Percentiles rank a stretch among this genome's conserved stretches.
phyloP scores from a whole-genome alignment of 169 alveolate species.

The Eimeria falciformis region DNA sequence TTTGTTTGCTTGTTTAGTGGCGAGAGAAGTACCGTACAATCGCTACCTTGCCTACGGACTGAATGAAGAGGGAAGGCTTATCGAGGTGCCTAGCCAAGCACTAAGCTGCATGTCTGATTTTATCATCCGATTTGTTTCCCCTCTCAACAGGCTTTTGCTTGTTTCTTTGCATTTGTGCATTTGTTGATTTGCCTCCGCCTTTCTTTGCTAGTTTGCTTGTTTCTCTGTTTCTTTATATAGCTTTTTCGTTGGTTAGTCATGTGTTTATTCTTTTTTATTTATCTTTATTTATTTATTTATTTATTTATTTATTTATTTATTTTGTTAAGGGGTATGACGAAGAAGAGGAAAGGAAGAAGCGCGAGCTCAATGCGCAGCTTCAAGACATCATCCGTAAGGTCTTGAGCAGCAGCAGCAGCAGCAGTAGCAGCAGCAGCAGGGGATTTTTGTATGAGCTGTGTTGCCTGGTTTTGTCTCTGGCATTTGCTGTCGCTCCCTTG shows the following conservation, averaged over 20 bases:
- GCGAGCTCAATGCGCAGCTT: slow-evolving; percentile 17
- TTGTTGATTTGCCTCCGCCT: no score
- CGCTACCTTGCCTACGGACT: slow-evolving; percentile 12
- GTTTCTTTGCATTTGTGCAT: no score
- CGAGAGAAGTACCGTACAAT: slow-evolving; percentile 22
- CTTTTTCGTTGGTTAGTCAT: no score
- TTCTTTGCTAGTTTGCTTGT: no score
- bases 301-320: no score
- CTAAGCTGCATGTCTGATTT: no score
- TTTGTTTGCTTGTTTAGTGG: background rate
- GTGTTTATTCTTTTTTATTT: no score
- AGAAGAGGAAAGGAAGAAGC: slow-evolving; percentile 4
- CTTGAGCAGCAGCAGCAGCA: background rate
- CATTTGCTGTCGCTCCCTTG: background rate
- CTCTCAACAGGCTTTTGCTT: no score
- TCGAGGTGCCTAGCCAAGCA: slow-evolving; percentile 19
- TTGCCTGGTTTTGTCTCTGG: background rate
- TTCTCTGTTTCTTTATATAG: no score
- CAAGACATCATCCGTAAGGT: slow-evolving; percentile 10
- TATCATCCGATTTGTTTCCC: no score
- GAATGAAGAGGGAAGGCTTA: slow-evolving; percentile 19
- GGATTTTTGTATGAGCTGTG: background rate
- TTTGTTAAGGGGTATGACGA: slow-evolving; percentile 20
- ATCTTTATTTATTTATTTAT: no score
- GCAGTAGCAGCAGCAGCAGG: slow-evolving; percentile 36